phyloP scores from a whole-genome alignment of 75 land plant genomes.

The Azolla pinnata region DNA sequence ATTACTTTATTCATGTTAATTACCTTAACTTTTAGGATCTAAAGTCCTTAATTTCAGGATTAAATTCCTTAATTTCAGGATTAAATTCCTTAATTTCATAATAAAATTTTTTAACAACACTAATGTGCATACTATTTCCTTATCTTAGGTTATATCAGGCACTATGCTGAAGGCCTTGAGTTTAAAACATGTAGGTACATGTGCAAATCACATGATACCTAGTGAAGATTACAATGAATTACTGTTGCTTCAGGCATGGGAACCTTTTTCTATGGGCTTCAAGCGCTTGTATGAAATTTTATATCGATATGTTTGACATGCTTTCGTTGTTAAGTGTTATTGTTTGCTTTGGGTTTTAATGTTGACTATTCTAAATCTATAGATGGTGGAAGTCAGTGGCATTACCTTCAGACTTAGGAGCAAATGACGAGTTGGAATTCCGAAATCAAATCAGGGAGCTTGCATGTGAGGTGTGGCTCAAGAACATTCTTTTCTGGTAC shows the following conservation, averaged over 20 bases:
- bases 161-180: slow-evolving; percentile 50
- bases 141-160: slow-evolving; percentile 57
- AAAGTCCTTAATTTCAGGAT: too few relatives aligned
- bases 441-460: slow-evolving; percentile 77
- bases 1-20: too few relatives aligned
- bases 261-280: slow-evolving; percentile 84
- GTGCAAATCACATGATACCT: background rate
- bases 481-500: background rate
- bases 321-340: background rate
- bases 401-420: slow-evolving; percentile 74
- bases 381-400: slow-evolving; percentile 99
- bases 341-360: too few relatives aligned
- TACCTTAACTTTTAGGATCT: too few relatives aligned
- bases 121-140: background rate
- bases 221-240: too few relatives aligned
- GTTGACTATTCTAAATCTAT: too few relatives aligned
- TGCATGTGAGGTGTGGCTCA: slow-evolving; percentile 44
- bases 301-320: background rate
- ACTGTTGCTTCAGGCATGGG: slow-evolving; percentile 55
- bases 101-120: background rate
- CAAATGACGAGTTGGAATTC: slow-evolving; percentile 45
- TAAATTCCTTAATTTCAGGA: background rate
- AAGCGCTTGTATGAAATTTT: slow-evolving; percentile 49
- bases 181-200: slow-evolving; percentile 19
- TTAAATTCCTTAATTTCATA: background rate